Conservation (phyloP, 495 filamentous ascomycete genomes). For the Cudoniella acicularis region DNA sequence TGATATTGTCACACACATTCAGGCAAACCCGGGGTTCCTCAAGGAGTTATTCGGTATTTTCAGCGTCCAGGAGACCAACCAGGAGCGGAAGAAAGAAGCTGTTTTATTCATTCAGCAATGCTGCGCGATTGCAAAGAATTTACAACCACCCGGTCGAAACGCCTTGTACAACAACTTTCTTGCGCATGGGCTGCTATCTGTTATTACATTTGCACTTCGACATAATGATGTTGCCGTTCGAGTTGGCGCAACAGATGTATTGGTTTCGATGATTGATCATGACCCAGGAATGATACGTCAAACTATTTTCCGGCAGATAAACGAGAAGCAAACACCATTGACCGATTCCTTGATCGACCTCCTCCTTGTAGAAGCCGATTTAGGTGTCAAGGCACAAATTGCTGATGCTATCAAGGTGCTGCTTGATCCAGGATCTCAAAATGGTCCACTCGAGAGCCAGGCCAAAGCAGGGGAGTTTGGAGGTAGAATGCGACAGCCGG, state of each 20-base stretch:
- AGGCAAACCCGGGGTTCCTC: conserved; percentile 71
- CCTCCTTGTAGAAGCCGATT: conserved; percentile 82
- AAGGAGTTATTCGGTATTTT: conserved; percentile 92
- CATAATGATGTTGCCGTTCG: conserved; percentile 80
- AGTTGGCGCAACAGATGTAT: conserved; percentile 89
- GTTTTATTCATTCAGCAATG: conserved; percentile 97
- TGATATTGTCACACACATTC: conserved; percentile 91
- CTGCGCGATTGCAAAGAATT: conserved; percentile 88
- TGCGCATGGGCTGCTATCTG: conserved; percentile 75
- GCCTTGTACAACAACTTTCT: conserved; percentile 89
- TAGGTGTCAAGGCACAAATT: conserved; percentile 94
- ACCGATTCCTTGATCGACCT: conserved; percentile 94
- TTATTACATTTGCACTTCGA: conserved; percentile 87
- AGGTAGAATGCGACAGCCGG: conserved; percentile 53
- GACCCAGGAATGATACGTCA: conserved; percentile 90
- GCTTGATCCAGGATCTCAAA: conserved; percentile 71
- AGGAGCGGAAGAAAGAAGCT: conserved; percentile 82
- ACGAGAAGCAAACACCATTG: conserved; percentile 78
- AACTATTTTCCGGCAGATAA: conserved; percentile 87
- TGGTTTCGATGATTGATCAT: conserved; percentile 93
- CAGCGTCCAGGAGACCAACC: conserved; percentile 55
- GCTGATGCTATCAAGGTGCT: conserved; percentile 94
- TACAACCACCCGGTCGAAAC: conserved; percentile 76
- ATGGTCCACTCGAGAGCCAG: conserved; percentile 53
- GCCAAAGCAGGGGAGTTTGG: conserved; percentile 67